Percentiles rank a stretch among this genome's conserved stretches.
Conservation (phyloP, 306 rosid genomes). For the Acacia confusa region DNA sequence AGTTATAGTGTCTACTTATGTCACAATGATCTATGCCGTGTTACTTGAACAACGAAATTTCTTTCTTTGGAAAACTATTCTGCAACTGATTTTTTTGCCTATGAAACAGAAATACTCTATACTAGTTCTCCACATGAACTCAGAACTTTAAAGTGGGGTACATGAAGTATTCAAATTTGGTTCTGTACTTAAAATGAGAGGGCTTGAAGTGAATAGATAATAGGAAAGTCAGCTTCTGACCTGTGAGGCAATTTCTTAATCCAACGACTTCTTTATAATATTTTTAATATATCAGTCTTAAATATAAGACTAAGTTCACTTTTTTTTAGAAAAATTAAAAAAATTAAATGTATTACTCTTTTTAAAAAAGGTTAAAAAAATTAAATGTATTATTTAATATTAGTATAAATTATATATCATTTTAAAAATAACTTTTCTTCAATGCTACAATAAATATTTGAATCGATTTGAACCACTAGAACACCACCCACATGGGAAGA, state of each 20-base stretch:
- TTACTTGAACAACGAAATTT: not conserved
- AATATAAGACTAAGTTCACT: no score
- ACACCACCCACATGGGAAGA: not conserved
- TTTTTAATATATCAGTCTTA: no score
- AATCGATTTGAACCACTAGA: not conserved
- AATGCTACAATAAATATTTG: not conserved
- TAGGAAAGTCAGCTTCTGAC: not conserved
- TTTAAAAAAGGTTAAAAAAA: no score
- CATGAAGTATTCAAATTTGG: not conserved
- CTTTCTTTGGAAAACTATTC: not conserved
- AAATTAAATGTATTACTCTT: no score
- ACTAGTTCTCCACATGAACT: not conserved
- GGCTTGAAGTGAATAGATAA: no score
- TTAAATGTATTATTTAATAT: no score
- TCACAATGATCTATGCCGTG: not conserved
- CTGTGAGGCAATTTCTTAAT: not conserved
- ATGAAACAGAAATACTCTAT: not conserved
- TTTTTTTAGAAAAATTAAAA: no score
- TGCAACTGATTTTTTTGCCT: not conserved
- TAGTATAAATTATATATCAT: no score
- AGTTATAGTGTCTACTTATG: not conserved
- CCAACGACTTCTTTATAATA: not conserved
- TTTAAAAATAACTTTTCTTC: not conserved
- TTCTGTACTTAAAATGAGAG: no score
- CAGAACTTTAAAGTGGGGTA: not conserved